phyloP scores from a whole-genome alignment of 352 stramenopile genomes.

The Globisporangium cylindrosporum region DNA sequence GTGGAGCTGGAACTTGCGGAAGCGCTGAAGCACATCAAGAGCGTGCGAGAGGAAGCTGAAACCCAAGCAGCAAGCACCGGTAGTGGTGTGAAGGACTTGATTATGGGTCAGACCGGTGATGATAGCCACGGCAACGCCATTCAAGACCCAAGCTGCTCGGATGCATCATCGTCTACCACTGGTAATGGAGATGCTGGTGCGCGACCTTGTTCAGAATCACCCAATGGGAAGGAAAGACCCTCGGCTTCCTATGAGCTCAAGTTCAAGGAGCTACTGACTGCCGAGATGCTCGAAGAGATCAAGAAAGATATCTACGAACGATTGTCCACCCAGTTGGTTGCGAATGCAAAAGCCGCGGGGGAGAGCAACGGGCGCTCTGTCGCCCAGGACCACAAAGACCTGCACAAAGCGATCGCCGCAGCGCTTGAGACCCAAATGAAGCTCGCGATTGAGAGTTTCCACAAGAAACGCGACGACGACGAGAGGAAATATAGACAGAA shows the following conservation, averaged over 20 bases:
- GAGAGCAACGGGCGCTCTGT: slow-evolving; percentile 4
- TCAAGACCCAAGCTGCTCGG: not conserved
- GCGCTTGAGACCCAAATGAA: slow-evolving; percentile 55
- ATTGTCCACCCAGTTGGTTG: slow-evolving; percentile 37
- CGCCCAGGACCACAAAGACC: slow-evolving; percentile 23
- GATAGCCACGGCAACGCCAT: not conserved
- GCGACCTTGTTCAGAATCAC: not conserved
- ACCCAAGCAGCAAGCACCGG: not conserved
- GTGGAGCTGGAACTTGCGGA: slow-evolving; percentile 14
- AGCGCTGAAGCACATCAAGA: slow-evolving; percentile 7
- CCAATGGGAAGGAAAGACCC: slow-evolving; percentile 4
- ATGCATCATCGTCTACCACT: not conserved
- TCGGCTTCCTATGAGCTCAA: slow-evolving; percentile 24
- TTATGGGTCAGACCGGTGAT: not conserved
- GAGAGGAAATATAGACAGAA: slow-evolving; percentile 10
- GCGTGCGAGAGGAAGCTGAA: not conserved
- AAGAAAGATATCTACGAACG: slow-evolving; percentile 64
- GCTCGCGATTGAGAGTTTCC: slow-evolving; percentile 26
- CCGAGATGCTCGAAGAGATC: slow-evolving; percentile 49
- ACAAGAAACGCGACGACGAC: slow-evolving; percentile 21
- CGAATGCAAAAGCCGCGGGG: not conserved
- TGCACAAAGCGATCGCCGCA: slow-evolving; percentile 48
- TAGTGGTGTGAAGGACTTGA: not conserved
- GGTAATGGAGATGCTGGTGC: not conserved
- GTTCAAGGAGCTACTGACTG: slow-evolving; percentile 51